Conservation (phyloP, 768 basidiomycete species). For the Suillus placidus region DNA sequence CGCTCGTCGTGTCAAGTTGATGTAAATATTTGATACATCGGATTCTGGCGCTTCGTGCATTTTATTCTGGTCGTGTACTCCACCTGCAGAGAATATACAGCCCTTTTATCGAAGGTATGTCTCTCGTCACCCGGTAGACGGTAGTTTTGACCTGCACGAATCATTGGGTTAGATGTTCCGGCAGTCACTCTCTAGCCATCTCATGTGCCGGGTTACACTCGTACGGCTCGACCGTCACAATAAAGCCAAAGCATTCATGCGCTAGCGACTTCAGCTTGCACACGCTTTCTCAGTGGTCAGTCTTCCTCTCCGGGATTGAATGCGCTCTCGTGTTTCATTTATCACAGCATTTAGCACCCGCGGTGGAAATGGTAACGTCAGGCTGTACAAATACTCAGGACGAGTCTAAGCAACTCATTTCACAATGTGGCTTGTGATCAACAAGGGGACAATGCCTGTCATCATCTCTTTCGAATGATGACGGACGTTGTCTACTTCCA, state of each 20-base stretch:
- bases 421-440: neutral
- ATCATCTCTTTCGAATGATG: neutral
- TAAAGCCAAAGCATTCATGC: neutral
- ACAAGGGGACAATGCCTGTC: neutral
- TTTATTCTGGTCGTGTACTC: too few species aligned
- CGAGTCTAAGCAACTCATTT: neutral
- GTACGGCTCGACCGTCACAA: neutral
- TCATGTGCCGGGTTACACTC: neutral
- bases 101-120: too few species aligned
- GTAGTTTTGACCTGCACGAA: neutral
- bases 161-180: neutral
- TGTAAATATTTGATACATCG: too few species aligned
- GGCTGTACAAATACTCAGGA: neutral
- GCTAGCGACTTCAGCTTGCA: neutral
- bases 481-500: neutral
- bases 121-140: neutral
- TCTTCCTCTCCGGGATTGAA: neutral
- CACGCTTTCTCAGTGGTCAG: neutral
- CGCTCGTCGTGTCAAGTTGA: neutral
- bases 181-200: neutral
- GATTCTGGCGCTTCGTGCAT: too few species aligned
- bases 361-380: neutral
- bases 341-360: neutral
- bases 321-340: neutral
- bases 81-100: too few species aligned